phyloP scores from a whole-genome alignment of 768 basidiomycete genomes.

The Suillus placidus region DNA sequence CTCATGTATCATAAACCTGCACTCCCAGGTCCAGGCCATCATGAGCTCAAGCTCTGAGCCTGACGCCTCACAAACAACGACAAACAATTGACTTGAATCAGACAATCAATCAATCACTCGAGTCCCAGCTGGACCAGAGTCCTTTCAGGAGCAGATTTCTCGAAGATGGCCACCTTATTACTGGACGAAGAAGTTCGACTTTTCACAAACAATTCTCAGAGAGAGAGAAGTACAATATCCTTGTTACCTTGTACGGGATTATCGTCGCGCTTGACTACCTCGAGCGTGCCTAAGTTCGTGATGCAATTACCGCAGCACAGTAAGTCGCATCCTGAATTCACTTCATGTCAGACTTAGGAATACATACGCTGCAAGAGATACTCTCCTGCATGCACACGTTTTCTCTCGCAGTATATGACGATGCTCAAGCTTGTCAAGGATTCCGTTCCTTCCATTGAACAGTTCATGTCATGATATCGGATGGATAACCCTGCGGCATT shows the following conservation, averaged over 20 bases:
- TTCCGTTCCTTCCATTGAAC: slow-evolving; percentile 81
- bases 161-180: slow-evolving; percentile 47
- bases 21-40: not conserved
- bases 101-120: not conserved
- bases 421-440: slow-evolving; percentile 93
- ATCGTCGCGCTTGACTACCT: slow-evolving; percentile 92
- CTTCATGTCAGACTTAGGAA: slow-evolving; percentile 13
- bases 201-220: slow-evolving; percentile 86
- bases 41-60: not conserved
- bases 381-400: slow-evolving; percentile 90
- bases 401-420: slow-evolving; percentile 97
- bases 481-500: slow-evolving; percentile 94
- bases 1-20: not conserved
- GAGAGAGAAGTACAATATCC: slow-evolving; percentile 83
- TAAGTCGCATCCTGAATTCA: slow-evolving; percentile 43
- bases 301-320: slow-evolving; percentile 90
- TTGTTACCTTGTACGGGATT: slow-evolving; percentile 90
- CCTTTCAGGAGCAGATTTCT: not conserved
- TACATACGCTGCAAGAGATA: slow-evolving; percentile 62
- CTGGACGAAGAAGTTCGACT: slow-evolving; percentile 93
- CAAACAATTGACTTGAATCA: not conserved
- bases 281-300: slow-evolving; percentile 93
- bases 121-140: not conserved
- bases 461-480: slow-evolving; percentile 88
- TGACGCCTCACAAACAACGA: not conserved